These are phyloP conservation scores for Parathielavia hyrcaniae DNA, from an alignment of 495 filamentous ascomycete genomes.

Conservation along the genomic window DNA sequence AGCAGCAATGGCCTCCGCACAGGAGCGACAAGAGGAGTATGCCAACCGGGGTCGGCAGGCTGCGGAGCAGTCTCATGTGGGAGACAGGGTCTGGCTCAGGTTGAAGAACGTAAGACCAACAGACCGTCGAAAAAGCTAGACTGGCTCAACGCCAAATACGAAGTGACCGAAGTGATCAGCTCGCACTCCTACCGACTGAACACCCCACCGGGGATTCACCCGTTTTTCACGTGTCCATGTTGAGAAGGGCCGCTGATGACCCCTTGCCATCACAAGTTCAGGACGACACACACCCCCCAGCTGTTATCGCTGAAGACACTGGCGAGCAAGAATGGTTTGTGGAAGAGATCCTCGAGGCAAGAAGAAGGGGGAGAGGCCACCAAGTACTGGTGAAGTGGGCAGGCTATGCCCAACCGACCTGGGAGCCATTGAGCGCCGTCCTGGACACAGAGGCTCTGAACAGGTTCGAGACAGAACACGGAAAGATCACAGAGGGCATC, in stretches of 20 bases:
- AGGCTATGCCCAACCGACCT: neutral
- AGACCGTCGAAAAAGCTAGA: constrained; percentile 6
- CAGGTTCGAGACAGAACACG: neutral
- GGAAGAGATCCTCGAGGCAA: constrained; percentile 1
- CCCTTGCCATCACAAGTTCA: neutral
- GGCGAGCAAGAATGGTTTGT: neutral
- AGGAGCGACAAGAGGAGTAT: neutral
- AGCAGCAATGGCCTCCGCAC: neutral
- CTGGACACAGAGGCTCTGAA: constrained; percentile 2
- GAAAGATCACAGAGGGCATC: too few relatives aligned
- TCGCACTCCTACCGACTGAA: neutral
- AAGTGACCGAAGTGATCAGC: neutral
- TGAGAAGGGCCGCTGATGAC: neutral
- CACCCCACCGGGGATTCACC: neutral
- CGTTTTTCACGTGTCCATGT: neutral
- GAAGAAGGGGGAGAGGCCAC: neutral
- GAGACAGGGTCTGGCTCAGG: neutral
- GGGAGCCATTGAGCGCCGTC: neutral
- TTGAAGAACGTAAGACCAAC: neutral
- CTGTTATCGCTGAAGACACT: neutral
- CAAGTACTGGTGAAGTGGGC: neutral
- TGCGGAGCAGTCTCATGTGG: neutral
- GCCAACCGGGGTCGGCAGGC: neutral
- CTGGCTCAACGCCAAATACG: constrained; percentile 1
- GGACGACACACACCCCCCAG: neutral